Base-by-base conservation (phyloP, 805 yeast genomes). In the Yarrowia keelungensis region DNA sequence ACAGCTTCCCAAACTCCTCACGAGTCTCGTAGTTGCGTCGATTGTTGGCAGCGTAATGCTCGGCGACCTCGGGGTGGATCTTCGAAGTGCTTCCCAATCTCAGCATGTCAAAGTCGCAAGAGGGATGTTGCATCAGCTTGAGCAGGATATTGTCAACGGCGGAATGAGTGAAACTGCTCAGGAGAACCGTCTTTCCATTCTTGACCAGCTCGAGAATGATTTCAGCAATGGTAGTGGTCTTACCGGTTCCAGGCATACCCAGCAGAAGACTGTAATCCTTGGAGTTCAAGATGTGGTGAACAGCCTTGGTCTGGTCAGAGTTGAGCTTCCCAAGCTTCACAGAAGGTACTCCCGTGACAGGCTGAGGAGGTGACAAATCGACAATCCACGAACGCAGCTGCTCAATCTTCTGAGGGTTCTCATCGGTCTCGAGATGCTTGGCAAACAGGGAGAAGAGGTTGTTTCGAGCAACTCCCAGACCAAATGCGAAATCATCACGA, bases 231-330 rank as follows among this genome's bases (percentile, higher is more conserved):
- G 93, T 90, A 0, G 98, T 92, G 1, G 97, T 92, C 75, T 92
- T 92, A 10, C 97, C 99, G 0, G 98, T 95, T 3, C 99, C 99
- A 0, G 99, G 99, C 99, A 95, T 95, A 0, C 99, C 99, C 70
- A 94, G 79, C 19, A 95, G 85, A 73, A 95, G 81, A 4, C 93
- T 82, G 75, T 91, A 95, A 75, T 93, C 97, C 67, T 87, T 76
- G 0, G 95, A 84, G 15, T 82, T 77, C 59, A 92, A 75, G 0
- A 88, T 91, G 70, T 82, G 85, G 15, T 86, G 83, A 46, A 95
- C 82, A 0, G 98, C 98, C 2, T 69, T 72, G 5, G 80, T 70
- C 75, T 95, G 99, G 74, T 92, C 97, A 0, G 76, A 74, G 74
- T 95, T 95, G 73, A 91, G 86, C 0, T 74, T 67, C 14, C 74